Percentiles rank a stretch among this genome's conserved stretches.
Conservation (phyloP, 2,329 filamentous ascomycete genomes). For the Fusarium mundagurra region DNA sequence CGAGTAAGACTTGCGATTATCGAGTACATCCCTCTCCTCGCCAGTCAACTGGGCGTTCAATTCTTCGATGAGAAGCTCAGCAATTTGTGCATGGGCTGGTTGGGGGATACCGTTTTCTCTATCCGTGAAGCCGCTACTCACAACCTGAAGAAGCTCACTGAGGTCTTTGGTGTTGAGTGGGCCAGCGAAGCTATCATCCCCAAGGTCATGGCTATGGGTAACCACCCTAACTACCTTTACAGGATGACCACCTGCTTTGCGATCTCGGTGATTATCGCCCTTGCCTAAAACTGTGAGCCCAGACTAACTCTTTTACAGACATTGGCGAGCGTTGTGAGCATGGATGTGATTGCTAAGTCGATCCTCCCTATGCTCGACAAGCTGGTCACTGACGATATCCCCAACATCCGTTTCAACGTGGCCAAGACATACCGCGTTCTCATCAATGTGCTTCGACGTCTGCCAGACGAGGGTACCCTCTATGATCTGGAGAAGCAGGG, state of each 20-base stretch:
- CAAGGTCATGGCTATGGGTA: conserved; percentile 98
- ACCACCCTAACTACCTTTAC: conserved; percentile 98
- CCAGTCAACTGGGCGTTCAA: conserved; percentile 92
- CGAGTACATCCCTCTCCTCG: conserved; percentile 96
- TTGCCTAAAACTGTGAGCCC: neutral
- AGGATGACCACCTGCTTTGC: conserved; percentile 99
- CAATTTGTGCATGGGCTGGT: conserved; percentile 96
- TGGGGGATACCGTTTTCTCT: conserved; percentile 98
- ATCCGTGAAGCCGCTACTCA: conserved; percentile 97
- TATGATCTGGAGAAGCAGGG: conserved; percentile 85
- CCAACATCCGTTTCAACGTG: conserved; percentile 99
- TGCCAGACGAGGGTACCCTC: conserved; percentile 89
- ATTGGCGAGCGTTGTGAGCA: conserved; percentile 88
- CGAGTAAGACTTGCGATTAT: conserved; percentile 97
- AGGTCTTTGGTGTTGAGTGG: conserved; percentile 98
- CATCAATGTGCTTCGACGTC: conserved; percentile 88
- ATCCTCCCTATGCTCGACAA: conserved; percentile 97
- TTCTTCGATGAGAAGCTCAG: conserved; percentile 99
- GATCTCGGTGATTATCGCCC: conserved; percentile 78
- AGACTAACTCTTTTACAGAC: conserved; percentile 68
- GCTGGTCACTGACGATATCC: conserved; percentile 92
- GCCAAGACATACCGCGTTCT: conserved; percentile 95
- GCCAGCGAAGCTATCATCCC: conserved; percentile 96
- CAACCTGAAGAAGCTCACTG: conserved; percentile 97
- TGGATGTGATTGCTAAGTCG: conserved; percentile 91